Conservation (phyloP, 768 basidiomycete genomes). For the Epithele typhae region DNA sequence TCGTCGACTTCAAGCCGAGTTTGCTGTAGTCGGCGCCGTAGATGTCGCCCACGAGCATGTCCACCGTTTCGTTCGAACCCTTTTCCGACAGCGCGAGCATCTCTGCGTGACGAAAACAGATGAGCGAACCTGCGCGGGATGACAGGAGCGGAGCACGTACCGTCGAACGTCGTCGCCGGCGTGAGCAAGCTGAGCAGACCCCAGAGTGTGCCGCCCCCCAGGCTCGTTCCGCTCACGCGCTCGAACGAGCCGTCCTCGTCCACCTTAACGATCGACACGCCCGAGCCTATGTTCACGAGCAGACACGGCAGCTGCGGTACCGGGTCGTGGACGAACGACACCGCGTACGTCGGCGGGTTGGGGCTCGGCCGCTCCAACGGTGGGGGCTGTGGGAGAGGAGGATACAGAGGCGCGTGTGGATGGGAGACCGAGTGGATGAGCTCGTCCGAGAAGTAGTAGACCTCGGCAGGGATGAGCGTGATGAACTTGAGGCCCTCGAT, state of each 20-base stretch:
- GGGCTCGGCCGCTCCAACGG: conserved; percentile 82
- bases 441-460: conserved; percentile 98
- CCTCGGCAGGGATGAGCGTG: conserved; percentile 93
- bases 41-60: conserved; percentile 99
- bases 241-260: conserved; percentile 95
- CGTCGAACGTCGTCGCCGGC: conserved; percentile 94
- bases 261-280: conserved; percentile 96
- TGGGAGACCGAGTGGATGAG: conserved; percentile 70
- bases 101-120: conserved; percentile 69
- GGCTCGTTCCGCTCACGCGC: conserved; percentile 93
- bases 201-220: conserved; percentile 98
- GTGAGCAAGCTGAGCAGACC: conserved; percentile 91
- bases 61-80: conserved; percentile 91
- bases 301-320: conserved; percentile 91
- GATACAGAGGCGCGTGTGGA: conserved; percentile 12
- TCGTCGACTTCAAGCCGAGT: conserved; percentile 94
- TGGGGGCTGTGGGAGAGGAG: background rate
- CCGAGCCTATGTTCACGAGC: conserved; percentile 97
- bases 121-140: too few species aligned
- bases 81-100: conserved; percentile 93
- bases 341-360: conserved; percentile 82
- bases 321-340: conserved; percentile 81
- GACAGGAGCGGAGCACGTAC: conserved; percentile 44
- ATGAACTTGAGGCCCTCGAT: conserved; percentile 97
- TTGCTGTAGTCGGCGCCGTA: conserved; percentile 97